These are phyloP conservation scores for Schoenoplectus tabernaemontani DNA, from an alignment of 202 grass and related monocot genomes.

Conservation along the genomic window DNA sequence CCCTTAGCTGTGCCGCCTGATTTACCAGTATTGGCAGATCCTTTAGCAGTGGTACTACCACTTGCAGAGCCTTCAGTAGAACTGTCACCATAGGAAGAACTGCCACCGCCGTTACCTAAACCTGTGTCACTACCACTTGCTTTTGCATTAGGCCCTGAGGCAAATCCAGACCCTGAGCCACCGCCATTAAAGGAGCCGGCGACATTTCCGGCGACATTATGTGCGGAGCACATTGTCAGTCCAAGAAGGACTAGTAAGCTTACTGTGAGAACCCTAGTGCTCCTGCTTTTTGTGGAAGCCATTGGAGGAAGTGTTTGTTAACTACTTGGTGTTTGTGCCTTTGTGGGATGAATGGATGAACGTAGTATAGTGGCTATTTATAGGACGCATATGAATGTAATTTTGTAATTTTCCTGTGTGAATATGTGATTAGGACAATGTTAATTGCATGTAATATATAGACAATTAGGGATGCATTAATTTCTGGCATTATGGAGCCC, in stretches of 20 bases:
- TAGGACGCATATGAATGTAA: neutral
- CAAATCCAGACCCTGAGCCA: neutral
- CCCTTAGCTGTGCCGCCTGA: neutral
- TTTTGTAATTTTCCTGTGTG: neutral
- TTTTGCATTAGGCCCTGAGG: neutral
- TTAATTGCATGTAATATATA: too few relatives aligned
- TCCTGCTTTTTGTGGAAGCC: neutral
- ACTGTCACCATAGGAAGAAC: neutral
- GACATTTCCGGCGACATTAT: neutral
- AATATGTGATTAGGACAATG: too few relatives aligned
- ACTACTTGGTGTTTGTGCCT: neutral
- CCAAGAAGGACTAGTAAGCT: slow-evolving; percentile 4
- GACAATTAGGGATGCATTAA: neutral
- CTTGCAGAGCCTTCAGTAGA: neutral
- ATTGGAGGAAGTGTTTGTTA: neutral
- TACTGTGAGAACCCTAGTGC: neutral
- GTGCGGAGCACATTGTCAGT: neutral
- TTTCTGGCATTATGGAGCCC: neutral
- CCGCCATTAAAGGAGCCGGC: neutral
- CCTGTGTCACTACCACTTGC: neutral
- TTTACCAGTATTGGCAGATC: neutral
- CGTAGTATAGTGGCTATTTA: neutral
- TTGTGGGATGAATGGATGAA: neutral
- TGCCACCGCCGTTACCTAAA: neutral
- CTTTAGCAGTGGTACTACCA: neutral